Evolutionary conservation across 2,329 filamentous ascomycete genomes (phyloP), one percentile per base, ranked within the genome.

Genomic region (Aureobasidium vineae): DNA sequence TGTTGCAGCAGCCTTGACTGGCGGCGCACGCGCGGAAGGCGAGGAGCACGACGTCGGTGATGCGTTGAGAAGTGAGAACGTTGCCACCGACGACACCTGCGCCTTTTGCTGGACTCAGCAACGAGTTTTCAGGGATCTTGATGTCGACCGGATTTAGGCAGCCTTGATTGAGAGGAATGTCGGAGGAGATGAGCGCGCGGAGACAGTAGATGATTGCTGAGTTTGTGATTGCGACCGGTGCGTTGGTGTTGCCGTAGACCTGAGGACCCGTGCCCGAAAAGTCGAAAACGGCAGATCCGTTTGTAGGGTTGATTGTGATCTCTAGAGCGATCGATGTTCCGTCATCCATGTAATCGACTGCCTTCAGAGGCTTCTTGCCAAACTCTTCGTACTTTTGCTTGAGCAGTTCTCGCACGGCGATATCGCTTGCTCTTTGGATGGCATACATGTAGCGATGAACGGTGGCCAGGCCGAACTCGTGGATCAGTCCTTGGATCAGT

Each of bases 161-260:
- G 68, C 90, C 90, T 76, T 93, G 90, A 78, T 93, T 93, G 3
- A 93, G 83, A 0, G 90, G 90, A 16, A 93, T 91, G 70, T 92
- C 88, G 69, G 61, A 92, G 88, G 45, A 15, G 16, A 66, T 63
- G 15, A 66, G 47, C 2, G 56, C 57, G 28, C 65, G 54, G 2
- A 66, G 57, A 56, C 63, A 65, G 59, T 77, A 75, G 73, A 92
- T 92, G 72, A 92, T 91, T 60, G 89, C 90, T 41, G 85, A 89
- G 76, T 89, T 90, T 0, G 89, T 92, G 57, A 92, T 88, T 5
- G 90, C 90, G 74, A 90, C 84, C 0, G 90, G 90, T 0, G 90
- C 89, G 72, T 92, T 92, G 64, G 72, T 71, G 66, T 73, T 67
- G 33, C 60, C 60, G n/a, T 57, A 64, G 15, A 64, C 66, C 19